Conservation (phyloP, 257 asterid genomes). For the Lithospermum erythrorhizon region DNA sequence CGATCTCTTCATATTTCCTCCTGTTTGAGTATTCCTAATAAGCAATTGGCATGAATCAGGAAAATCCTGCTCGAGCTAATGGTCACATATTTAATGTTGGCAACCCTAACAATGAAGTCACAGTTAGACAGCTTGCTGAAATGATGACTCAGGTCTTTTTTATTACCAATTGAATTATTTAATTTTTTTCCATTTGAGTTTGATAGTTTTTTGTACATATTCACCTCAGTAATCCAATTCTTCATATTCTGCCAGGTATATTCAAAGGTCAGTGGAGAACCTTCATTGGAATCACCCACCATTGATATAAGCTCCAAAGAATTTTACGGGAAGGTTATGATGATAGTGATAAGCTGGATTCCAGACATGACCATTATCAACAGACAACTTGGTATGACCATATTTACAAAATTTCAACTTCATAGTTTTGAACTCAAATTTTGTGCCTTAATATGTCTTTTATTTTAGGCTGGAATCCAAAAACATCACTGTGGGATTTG, state of each 20-base stretch:
- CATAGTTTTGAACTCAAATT: background rate
- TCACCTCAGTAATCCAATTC: background rate
- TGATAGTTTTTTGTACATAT: background rate
- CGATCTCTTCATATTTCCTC: background rate
- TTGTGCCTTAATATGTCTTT: background rate
- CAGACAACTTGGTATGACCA: slow-evolving; percentile 65
- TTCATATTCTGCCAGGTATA: slow-evolving; percentile 42
- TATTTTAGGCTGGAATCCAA: slow-evolving; percentile 56
- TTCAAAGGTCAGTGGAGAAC: slow-evolving; percentile 72
- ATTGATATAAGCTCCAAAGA: slow-evolving; percentile 81
- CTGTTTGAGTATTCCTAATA: background rate
- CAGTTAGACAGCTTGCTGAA: slow-evolving; percentile 93
- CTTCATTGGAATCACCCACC: slow-evolving; percentile 57
- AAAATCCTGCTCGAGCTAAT: slow-evolving; percentile 88
- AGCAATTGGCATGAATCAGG: slow-evolving; percentile 28
- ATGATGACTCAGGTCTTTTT: slow-evolving; percentile 79
- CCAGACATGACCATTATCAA: slow-evolving; percentile 95
- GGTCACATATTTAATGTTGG: slow-evolving; percentile 92
- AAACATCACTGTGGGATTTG: slow-evolving; percentile 77
- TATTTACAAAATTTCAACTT: background rate
- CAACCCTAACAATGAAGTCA: slow-evolving; percentile 90
- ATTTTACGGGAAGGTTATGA: slow-evolving; percentile 96
- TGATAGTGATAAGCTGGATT: slow-evolving; percentile 90
- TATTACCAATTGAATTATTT: background rate
- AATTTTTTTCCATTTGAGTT: background rate